Base-by-base conservation (phyloP, 2,329 filamentous ascomycete genomes). In the Cladosporium velox region DNA sequence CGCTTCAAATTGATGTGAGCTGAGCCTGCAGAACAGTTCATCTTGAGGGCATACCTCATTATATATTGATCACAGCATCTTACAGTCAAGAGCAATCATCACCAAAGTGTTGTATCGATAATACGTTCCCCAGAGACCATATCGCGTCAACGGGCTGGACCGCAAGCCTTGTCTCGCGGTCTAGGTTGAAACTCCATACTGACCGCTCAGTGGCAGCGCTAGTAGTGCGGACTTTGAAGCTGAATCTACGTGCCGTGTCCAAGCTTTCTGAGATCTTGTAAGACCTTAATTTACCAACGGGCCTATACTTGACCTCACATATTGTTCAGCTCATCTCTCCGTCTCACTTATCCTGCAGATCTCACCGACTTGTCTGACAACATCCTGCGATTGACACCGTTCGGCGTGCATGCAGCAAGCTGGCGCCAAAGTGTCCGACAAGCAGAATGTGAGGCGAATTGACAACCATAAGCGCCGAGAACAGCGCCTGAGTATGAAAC, bases 291-390 rank as follows among this genome's bases (percentile, higher is more conserved):
- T 51, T 55, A 55, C 15, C n/a, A 41, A 55, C 35, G 49, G 12
- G 18, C 26, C 51, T 55, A 55, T 55, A 64, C 18, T 34, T 58
- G 34, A 64, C 49, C 14, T 64, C 60, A 28, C 24, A 18, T 64
- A 64, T 64, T 64, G 35, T 51, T 21, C 10, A 26, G 35, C 60
- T 64, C 60, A 64, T 64, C 51, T 64, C 60, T 64, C 26, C 51
- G 49, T 55, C 49, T 55, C 57, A 64, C 49, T 52, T 52, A 10
- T 64, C 60, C 41, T 55, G 60, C 60, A 44, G 51, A 44, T 57
- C 60, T 44, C 30, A 55, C 60, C 51, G 60, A 64, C 60, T 55
- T 64, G 60, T 64, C 60, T 64, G 26, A 47, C 59, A 4, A 21
- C 18, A 61, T 52, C 41, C 24, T 18, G 6, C 35, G 51, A 64